Percentiles rank a stretch among this genome's conserved stretches.
Conservation (phyloP, 306 rosid species). For the Abrus precatorius region DNA sequence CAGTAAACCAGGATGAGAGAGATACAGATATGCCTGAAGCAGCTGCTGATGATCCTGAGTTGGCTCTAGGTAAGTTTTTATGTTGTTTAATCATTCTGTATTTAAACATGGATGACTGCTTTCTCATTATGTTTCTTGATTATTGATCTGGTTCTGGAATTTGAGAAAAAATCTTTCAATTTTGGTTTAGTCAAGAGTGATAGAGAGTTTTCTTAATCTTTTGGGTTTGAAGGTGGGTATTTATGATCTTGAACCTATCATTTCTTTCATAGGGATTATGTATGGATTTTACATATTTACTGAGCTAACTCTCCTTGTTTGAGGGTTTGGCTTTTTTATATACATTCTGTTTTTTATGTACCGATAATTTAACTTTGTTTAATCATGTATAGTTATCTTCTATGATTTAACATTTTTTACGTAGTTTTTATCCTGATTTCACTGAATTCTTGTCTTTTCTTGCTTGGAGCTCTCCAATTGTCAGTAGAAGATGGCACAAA, state of each 20-base stretch:
- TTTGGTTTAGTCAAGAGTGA: slow-evolving; percentile 22
- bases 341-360: background rate
- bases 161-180: background rate
- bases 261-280: background rate
- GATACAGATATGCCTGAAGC: slow-evolving; percentile 94
- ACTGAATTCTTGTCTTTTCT: slow-evolving; percentile 37
- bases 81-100: slow-evolving; percentile 17
- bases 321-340: background rate
- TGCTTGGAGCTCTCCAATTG: slow-evolving; percentile 83
- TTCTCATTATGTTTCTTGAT: slow-evolving; percentile 20
- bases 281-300: background rate
- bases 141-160: slow-evolving; percentile 35
- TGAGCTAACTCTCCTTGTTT: slow-evolving; percentile 12
- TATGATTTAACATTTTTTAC: background rate
- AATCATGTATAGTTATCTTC: slow-evolving; percentile 20
- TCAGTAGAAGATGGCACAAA: slow-evolving; percentile 77
- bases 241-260: slow-evolving; percentile 2
- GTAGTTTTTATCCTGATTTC: slow-evolving; percentile 1
- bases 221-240: slow-evolving; percentile 25
- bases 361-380: background rate
- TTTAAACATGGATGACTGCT: slow-evolving; percentile 15
- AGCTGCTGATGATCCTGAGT: slow-evolving; percentile 80
- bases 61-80: slow-evolving; percentile 84
- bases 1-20: slow-evolving; percentile 63
- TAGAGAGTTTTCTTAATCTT: slow-evolving; percentile 17